Evolutionary conservation across 805 yeast species (phyloP).

Genomic region (Saturnispora ahearnii): DNA sequence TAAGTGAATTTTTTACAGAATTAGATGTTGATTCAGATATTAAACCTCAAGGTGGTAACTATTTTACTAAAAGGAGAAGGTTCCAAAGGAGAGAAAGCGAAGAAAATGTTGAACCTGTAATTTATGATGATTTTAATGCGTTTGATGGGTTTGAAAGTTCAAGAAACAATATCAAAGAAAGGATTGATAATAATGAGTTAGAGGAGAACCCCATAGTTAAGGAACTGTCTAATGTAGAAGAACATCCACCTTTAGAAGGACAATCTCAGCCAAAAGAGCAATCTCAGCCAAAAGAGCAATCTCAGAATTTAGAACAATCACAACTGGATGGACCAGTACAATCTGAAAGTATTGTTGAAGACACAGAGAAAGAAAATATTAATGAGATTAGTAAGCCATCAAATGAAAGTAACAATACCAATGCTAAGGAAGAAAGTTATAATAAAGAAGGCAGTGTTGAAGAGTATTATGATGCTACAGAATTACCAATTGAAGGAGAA

Average conservation of each 20-base stretch:
- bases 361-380: neutral
- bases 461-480: neutral
- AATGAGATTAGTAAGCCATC: neutral
- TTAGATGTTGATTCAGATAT: constrained; percentile 18
- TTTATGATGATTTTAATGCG: constrained; percentile 8
- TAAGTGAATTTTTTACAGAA: constrained; percentile 13
- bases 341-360: no score
- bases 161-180: neutral
- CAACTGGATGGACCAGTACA: no score
- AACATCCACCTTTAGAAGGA: no score
- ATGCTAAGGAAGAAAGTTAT: neutral
- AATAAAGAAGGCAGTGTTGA: neutral
- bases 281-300: no score
- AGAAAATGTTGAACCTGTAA: neutral
- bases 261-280: no score
- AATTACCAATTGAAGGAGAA: neutral
- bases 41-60: constrained; percentile 7
- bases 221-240: no score
- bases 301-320: no score
- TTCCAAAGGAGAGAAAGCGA: neutral
- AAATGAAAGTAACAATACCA: neutral
- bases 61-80: constrained; percentile 6
- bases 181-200: no score
- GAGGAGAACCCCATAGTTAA: no score
- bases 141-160: neutral